phyloP scores from a whole-genome alignment of 176 grass and related monocot species.

The Eleusine indica region DNA sequence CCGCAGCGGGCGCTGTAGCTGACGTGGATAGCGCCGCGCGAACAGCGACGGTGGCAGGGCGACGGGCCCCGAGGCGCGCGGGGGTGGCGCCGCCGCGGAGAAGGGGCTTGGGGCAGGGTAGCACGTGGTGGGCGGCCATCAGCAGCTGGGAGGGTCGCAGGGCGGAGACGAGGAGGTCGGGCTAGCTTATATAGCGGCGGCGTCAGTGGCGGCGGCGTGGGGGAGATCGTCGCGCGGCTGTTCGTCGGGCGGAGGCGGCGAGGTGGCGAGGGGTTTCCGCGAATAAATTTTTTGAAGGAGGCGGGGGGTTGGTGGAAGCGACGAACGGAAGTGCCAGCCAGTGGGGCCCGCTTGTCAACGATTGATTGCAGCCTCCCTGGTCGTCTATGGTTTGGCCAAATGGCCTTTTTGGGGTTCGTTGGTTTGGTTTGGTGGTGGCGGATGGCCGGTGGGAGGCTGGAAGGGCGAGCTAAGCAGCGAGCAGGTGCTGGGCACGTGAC shows the following conservation, averaged over 20 bases:
- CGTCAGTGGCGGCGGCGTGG: constrained; percentile 41
- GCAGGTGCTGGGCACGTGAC: not conserved
- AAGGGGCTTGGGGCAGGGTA: constrained; percentile 53
- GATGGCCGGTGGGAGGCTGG: not conserved
- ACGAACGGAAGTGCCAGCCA: not conserved
- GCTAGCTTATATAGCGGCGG: constrained; percentile 15
- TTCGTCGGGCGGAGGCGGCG: constrained; percentile 37
- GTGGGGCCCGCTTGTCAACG: constrained; percentile 22
- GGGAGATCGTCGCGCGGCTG: constrained; percentile 6
- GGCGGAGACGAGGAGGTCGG: not conserved
- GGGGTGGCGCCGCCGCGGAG: constrained; percentile 23
- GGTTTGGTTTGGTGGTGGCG: not conserved
- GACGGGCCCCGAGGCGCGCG: not conserved
- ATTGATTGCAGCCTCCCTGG: not conserved
- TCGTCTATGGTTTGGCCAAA: not conserved
- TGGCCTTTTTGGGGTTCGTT: not conserved
- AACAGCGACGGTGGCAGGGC: constrained; percentile 42
- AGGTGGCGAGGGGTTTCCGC: constrained; percentile 39
- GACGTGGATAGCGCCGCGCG: constrained; percentile 53
- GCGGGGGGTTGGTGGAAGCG: constrained; percentile 24
- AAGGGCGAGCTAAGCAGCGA: not conserved
- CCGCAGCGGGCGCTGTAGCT: constrained; percentile 3
- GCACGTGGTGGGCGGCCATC: constrained; percentile 50
- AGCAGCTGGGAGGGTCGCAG: not conserved
- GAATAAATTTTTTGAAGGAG: constrained; percentile 37